Conservation (phyloP, 1,139 yeast genomes). For the Scheffersomyces illinoinensis region DNA sequence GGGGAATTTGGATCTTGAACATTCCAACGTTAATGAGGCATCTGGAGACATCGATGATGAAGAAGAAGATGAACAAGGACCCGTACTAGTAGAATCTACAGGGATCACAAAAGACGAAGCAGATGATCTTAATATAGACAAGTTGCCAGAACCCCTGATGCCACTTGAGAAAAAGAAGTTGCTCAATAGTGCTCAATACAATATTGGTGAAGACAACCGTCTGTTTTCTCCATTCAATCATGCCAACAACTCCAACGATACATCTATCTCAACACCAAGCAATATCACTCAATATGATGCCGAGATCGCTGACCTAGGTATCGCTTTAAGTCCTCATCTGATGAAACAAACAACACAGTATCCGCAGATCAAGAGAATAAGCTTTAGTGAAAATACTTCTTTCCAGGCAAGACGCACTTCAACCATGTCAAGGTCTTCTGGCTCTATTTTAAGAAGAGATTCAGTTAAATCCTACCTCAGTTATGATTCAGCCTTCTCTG, state of each 20-base stretch:
- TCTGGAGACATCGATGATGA: slow-evolving; percentile 8
- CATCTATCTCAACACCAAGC: slow-evolving; percentile 43
- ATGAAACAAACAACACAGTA: slow-evolving; percentile 13
- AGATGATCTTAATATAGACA: slow-evolving; percentile 19
- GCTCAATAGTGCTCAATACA: not conserved
- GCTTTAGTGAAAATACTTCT: slow-evolving; percentile 22
- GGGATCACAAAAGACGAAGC: slow-evolving; percentile 7
- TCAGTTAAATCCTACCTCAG: slow-evolving; percentile 54
- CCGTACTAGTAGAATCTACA: not conserved
- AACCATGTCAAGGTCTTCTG: slow-evolving; percentile 22
- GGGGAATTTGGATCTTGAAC: slow-evolving; percentile 29
- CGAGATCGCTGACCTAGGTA: slow-evolving; percentile 47
- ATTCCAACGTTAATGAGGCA: slow-evolving; percentile 16
- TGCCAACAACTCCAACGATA: slow-evolving; percentile 21
- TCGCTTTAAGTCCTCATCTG: slow-evolving; percentile 44
- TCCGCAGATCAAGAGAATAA: slow-evolving; percentile 22
- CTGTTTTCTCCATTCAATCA: slow-evolving; percentile 9
- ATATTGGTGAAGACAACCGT: not conserved
- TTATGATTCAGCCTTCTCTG: slow-evolving; percentile 56
- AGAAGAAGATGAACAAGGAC: slow-evolving; percentile 2
- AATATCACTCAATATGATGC: slow-evolving; percentile 43
- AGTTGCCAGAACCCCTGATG: slow-evolving; percentile 13
- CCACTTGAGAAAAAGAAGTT: not conserved
- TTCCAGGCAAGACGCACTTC: slow-evolving; percentile 21
- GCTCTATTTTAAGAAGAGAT: slow-evolving; percentile 32